These are phyloP conservation scores for Colletotrichum graminicola DNA, from an alignment of 2,329 filamentous ascomycete genomes.

Conservation along the genomic window DNA sequence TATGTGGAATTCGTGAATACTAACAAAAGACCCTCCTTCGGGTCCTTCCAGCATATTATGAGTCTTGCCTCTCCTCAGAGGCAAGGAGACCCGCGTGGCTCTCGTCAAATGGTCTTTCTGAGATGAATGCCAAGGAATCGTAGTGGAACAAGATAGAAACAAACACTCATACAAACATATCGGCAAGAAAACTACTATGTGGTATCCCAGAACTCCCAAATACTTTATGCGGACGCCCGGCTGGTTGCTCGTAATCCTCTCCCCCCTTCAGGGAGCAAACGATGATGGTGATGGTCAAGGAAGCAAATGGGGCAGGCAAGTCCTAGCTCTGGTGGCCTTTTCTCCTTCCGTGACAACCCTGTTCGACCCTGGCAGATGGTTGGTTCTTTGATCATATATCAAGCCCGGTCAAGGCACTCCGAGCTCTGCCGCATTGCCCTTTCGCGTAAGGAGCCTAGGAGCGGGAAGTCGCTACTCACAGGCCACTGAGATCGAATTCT, in stretches of 20 bases:
- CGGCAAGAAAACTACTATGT: slow-evolving; percentile 1
- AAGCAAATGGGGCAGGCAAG: neutral
- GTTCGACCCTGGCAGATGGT: neutral
- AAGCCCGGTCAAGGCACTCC: neutral
- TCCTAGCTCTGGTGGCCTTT: neutral
- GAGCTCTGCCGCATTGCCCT: no score
- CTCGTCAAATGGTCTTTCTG: neutral
- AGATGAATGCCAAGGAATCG: neutral
- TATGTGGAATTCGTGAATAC: neutral
- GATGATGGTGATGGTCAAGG: neutral
- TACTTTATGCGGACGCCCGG: neutral
- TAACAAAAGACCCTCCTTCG: neutral
- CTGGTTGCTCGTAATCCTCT: neutral
- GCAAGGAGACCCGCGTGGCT: neutral
- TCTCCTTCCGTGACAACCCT: neutral
- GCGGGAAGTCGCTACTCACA: slow-evolving; percentile 45
- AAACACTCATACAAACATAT: slow-evolving; percentile 16
- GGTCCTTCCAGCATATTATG: neutral
- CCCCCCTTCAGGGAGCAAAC: neutral
- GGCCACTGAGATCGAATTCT: slow-evolving; percentile 64
- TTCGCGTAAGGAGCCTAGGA: neutral
- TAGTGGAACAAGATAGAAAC: neutral
- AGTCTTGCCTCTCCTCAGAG: neutral
- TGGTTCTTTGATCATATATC: neutral
- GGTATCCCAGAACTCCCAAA: slow-evolving; percentile 26